Percentiles rank a stretch among this genome's conserved stretches.
Evolutionary conservation across 768 basidiomycete genomes (phyloP).

Genomic region (Baorangia bicolor): DNA sequence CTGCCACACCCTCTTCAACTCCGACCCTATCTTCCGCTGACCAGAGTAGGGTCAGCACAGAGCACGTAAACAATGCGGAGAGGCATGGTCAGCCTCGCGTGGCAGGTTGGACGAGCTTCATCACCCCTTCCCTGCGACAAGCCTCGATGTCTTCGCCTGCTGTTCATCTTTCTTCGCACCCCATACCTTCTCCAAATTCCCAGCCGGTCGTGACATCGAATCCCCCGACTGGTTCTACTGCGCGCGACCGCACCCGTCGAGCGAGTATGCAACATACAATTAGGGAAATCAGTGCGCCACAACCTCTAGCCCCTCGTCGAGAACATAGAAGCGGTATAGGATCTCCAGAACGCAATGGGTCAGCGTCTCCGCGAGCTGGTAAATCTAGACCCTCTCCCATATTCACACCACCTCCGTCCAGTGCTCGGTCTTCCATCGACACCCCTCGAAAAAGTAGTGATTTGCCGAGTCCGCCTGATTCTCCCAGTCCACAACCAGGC

Average conservation of each 20-base stretch:
- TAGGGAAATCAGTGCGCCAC: conserved; percentile 43
- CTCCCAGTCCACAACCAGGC: conserved; percentile 45
- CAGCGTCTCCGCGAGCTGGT: conserved; percentile 33
- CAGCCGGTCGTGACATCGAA: conserved; percentile 47
- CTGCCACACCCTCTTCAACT: conserved; percentile 38
- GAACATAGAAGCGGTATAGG: conserved; percentile 24
- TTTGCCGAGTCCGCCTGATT: conserved; percentile 44
- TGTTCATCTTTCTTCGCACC: conserved; percentile 61
- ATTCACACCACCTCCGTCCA: conserved; percentile 30
- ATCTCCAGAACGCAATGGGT: conserved; percentile 25
- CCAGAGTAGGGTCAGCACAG: conserved; percentile 21
- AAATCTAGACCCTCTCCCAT: conserved; percentile 35
- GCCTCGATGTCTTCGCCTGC: conserved; percentile 77
- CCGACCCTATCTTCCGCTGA: conserved; percentile 36
- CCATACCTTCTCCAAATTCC: conserved; percentile 52
- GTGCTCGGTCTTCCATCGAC: conserved; percentile 33
- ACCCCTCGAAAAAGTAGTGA: conserved; percentile 38
- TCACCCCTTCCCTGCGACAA: conserved; percentile 63
- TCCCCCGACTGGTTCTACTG: conserved; percentile 46
- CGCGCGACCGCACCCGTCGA: conserved; percentile 44
- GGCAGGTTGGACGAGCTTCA: conserved; percentile 58
- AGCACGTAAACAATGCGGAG: conserved; percentile 38
- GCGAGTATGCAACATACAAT: conserved; percentile 35
- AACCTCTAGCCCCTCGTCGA: conserved; percentile 36
- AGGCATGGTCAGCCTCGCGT: conserved; percentile 41